Percentiles rank a stretch among this genome's conserved stretches.
Evolutionary conservation across 148 eudicot species (phyloP).

Genomic region (Heliosperma pusillum): DNA sequence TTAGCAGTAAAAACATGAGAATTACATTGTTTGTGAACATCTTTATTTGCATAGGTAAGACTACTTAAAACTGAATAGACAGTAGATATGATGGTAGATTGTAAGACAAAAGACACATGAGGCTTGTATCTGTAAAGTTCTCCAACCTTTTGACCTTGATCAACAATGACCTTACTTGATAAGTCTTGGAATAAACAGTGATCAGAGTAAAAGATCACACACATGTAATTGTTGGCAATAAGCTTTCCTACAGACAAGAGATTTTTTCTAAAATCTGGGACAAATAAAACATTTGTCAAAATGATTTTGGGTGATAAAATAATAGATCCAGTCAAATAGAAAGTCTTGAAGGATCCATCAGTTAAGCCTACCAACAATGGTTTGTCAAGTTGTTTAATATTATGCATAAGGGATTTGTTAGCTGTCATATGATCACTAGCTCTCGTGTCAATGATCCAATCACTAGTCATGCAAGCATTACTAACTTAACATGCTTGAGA

Average conservation of each 20-base stretch:
- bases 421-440: constrained; percentile 18
- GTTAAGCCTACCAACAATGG: neutral
- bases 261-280: neutral
- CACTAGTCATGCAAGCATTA: too few species aligned
- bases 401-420: neutral
- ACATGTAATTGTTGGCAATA: neutral
- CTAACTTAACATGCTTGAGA: too few species aligned
- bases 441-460: too few species aligned
- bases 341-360: neutral
- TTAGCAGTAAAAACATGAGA: neutral
- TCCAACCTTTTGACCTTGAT: neutral
- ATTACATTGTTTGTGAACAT: too few species aligned
- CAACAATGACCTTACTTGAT: neutral
- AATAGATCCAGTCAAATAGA: neutral
- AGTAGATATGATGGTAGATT: fast-evolving
- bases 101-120: too few species aligned
- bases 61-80: too few species aligned
- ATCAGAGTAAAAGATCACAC: neutral
- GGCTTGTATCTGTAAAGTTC: too few species aligned
- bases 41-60: too few species aligned
- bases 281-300: neutral
- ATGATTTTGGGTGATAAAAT: fast-evolving
- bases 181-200: neutral
- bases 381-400: neutral
- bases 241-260: neutral